These are phyloP conservation scores for Pseudomassariella vexata DNA, from an alignment of 2,329 filamentous ascomycete genomes.

Conservation along the genomic window DNA sequence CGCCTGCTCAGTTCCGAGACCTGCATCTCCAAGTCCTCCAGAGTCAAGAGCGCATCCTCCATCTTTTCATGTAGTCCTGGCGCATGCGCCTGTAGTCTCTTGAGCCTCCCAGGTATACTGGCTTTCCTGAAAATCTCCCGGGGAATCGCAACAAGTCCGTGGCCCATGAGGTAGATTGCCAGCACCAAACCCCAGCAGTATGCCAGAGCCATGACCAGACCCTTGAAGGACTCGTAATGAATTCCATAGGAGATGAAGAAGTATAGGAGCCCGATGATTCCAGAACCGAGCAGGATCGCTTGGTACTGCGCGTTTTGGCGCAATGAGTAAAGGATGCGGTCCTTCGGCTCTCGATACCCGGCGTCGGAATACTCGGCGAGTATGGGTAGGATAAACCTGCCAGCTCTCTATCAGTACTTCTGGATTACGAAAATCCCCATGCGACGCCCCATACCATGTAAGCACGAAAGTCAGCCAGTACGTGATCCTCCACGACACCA, in stretches of 20 bases:
- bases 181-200: slow-evolving; percentile 91
- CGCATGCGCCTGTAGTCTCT: slow-evolving; percentile 70
- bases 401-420: background rate
- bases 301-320: slow-evolving; percentile 87
- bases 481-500: slow-evolving; percentile 88
- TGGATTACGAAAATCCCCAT: background rate
- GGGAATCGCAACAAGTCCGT: slow-evolving; percentile 88
- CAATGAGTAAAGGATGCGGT: slow-evolving; percentile 76
- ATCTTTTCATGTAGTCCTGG: slow-evolving; percentile 81
- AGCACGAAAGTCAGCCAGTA: slow-evolving; percentile 97
- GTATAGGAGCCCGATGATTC: slow-evolving; percentile 71
- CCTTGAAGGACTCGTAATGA: slow-evolving; percentile 68
- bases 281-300: slow-evolving; percentile 67
- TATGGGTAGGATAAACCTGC: slow-evolving; percentile 81
- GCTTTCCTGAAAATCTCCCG: slow-evolving; percentile 74
- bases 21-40: slow-evolving; percentile 78
- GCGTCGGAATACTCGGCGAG: slow-evolving; percentile 93
- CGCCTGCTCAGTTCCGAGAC: slow-evolving; percentile 73
- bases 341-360: slow-evolving; percentile 81
- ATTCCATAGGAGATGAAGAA: slow-evolving; percentile 75
- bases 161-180: slow-evolving; percentile 96
- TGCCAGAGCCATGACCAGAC: slow-evolving; percentile 82
- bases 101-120: slow-evolving; percentile 67
- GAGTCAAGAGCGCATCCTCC: slow-evolving; percentile 71
- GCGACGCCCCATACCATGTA: slow-evolving; percentile 76